A percentile compares a stretch with the other conserved stretches of the same genome.
These are phyloP conservation scores for Thecaphora frezii DNA, from an alignment of 1,284 basidiomycete genomes.

Conservation along the genomic window DNA sequence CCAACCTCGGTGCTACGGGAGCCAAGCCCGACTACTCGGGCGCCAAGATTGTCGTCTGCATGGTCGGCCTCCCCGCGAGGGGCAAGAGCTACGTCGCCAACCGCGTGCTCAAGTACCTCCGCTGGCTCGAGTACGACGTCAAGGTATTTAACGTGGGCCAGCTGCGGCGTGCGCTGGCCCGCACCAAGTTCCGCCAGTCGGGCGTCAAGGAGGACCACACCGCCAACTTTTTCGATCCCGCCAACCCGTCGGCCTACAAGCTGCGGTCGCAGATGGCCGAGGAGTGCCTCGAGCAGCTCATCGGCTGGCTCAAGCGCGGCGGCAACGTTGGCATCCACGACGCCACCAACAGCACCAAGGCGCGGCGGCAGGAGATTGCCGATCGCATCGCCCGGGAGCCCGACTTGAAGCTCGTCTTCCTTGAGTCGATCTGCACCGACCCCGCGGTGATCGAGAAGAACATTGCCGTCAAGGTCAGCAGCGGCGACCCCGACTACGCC, in stretches of 20 bases:
- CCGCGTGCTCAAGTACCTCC: conserved; percentile 57
- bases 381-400: conserved; percentile 82
- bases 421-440: conserved; percentile 93
- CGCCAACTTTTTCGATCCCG: conserved; percentile 85
- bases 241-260: conserved; percentile 76
- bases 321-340: conserved; percentile 99
- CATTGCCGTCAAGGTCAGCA: conserved; percentile 89
- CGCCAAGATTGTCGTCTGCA: conserved; percentile 96
- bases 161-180: conserved; percentile 82
- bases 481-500: conserved; percentile 96
- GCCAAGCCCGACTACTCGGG: conserved; percentile 97
- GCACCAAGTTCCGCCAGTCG: conserved; percentile 68
- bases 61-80: conserved; percentile 67
- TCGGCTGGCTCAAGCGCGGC: conserved; percentile 84
- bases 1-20: conserved; percentile 64
- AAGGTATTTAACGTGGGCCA: conserved; percentile 99
- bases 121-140: conserved; percentile 96
- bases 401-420: conserved; percentile 85
- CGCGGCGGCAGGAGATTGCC: conserved; percentile 76
- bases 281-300: conserved; percentile 91
- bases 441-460: conserved; percentile 91
- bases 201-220: conserved; percentile 87
- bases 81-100: conserved; percentile 58
- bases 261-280: conserved; percentile 81
- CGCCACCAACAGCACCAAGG: conserved; percentile 86